Evolutionary conservation across 2,329 filamentous ascomycete species (phyloP).

Genomic region (Huntiella savannae): DNA sequence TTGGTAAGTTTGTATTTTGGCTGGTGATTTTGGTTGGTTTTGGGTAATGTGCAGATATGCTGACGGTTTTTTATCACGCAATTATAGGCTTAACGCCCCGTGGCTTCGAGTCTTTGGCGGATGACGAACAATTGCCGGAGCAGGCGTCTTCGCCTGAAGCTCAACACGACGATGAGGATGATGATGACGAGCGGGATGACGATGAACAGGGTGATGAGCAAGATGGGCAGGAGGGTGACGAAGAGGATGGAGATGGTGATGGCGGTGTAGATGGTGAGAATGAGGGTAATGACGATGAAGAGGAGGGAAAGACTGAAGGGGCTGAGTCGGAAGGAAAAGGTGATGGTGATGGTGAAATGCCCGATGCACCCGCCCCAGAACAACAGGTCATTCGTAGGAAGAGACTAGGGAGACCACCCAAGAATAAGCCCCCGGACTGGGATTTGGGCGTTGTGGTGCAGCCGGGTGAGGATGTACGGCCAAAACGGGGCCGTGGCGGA

Average conservation of each 20-base stretch:
- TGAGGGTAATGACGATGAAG: conserved; percentile 8
- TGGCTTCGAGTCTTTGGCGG: conserved; percentile 21
- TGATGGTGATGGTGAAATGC: conserved; percentile 20
- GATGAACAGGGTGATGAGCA: conserved; percentile 4
- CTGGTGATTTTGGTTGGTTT: background rate
- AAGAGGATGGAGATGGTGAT: conserved; percentile 2
- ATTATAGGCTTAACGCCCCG: conserved; percentile 24
- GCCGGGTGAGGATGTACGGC: conserved; percentile 31
- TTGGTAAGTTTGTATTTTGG: conserved; percentile 24
- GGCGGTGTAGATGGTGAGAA: conserved; percentile 7
- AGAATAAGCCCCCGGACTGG: conserved; percentile 68
- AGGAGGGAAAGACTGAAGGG: conserved; percentile 25
- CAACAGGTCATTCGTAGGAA: conserved; percentile 48
- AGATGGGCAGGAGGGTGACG: background rate
- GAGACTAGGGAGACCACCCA: conserved; percentile 68
- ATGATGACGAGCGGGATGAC: conserved; percentile 4
- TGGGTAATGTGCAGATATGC: too few species aligned
- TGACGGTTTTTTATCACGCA: background rate
- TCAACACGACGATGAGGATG: conserved; percentile 13
- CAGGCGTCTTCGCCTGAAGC: conserved; percentile 15
- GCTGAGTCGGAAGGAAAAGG: conserved; percentile 25
- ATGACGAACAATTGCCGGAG: conserved; percentile 23
- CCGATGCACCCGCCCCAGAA: conserved; percentile 34
- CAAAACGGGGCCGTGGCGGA: conserved; percentile 47
- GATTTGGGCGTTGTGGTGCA: conserved; percentile 41